Conservation (phyloP, 352 stramenopile genomes). For the Phytophthora kernoviae region DNA sequence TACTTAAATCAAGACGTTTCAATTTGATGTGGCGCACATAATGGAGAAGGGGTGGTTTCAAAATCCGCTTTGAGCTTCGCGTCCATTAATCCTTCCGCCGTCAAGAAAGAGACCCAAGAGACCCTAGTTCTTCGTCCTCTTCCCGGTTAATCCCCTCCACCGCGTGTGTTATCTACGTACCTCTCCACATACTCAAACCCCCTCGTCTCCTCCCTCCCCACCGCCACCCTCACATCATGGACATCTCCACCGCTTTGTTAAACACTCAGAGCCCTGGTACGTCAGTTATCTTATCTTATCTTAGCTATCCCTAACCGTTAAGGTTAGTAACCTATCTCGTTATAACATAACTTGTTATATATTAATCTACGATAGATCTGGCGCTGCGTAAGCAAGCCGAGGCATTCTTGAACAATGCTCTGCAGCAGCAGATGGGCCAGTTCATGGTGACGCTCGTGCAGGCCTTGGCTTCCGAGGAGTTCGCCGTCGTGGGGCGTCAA, state of each 20-base stretch:
- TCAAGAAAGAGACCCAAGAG: too few relatives aligned
- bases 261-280: constrained; percentile 81
- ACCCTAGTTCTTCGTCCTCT: too few relatives aligned
- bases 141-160: too few relatives aligned
- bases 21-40: too few relatives aligned
- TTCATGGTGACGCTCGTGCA: constrained; percentile 88
- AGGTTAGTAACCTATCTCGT: background rate
- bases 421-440: constrained; percentile 81
- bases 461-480: constrained; percentile 77
- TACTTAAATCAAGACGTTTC: too few relatives aligned
- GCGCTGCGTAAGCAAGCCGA: constrained; percentile 82
- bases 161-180: too few relatives aligned
- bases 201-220: background rate
- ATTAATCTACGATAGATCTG: constrained; percentile 44
- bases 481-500: constrained; percentile 75
- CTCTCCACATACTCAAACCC: background rate
- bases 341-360: constrained; percentile 9
- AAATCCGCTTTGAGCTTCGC: too few relatives aligned
- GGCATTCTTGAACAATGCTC: constrained; percentile 79
- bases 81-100: too few relatives aligned
- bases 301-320: background rate
- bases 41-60: too few relatives aligned
- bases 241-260: constrained; percentile 80
- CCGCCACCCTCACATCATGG: constrained; percentile 43
- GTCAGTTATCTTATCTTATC: constrained; percentile 3